Percentiles rank a stretch among this genome's conserved stretches.
phyloP scores from a whole-genome alignment of 1,284 basidiomycete species.

The Serendipita sp. region DNA sequence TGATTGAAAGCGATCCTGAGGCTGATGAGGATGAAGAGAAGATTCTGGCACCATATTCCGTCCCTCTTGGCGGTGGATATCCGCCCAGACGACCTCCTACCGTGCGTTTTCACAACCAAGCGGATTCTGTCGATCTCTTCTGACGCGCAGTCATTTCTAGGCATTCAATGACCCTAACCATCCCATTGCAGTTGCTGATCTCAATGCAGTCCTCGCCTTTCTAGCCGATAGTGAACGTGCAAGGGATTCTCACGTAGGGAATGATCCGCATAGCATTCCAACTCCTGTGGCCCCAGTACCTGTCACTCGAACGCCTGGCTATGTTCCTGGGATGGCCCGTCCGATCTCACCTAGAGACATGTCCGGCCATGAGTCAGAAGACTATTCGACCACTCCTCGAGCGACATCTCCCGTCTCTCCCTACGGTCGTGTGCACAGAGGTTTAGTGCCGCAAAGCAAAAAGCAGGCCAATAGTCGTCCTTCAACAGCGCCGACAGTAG shows the following conservation, averaged over 20 bases:
- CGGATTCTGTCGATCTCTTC: neutral
- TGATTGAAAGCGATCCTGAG: constrained; percentile 36
- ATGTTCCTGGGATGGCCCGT: constrained; percentile 72
- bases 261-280: constrained; percentile 31
- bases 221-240: neutral
- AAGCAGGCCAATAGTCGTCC: neutral
- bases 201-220: neutral
- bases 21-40: constrained; percentile 34
- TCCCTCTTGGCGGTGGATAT: constrained; percentile 1
- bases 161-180: neutral
- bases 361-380: constrained; percentile 48
- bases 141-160: neutral
- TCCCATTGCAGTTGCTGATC: neutral
- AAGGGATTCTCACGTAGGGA: neutral
- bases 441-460: neutral
- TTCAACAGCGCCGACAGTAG: neutral
- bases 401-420: constrained; percentile 40
- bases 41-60: constrained; percentile 15
- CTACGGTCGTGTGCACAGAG: neutral
- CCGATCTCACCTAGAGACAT: constrained; percentile 62
- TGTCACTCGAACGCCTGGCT: constrained; percentile 57
- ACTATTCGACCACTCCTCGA: constrained; percentile 64
- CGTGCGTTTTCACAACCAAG: neutral
- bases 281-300: constrained; percentile 33
- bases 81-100: neutral